These are phyloP conservation scores for Fusarium heterosporum DNA, from an alignment of 2,329 filamentous ascomycete genomes.

Conservation along the genomic window DNA sequence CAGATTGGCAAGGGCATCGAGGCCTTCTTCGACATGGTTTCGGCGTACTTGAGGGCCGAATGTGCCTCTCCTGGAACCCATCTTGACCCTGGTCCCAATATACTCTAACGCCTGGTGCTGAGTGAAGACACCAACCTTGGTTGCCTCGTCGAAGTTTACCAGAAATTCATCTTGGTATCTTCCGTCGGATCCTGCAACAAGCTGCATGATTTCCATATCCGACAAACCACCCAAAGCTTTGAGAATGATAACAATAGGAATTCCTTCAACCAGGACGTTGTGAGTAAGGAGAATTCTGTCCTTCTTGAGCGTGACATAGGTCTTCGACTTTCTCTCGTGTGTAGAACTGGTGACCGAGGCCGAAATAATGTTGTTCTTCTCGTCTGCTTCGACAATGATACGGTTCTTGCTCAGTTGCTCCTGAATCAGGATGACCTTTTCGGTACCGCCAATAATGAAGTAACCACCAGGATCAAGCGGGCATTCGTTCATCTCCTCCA, in stretches of 20 bases:
- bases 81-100: constrained; percentile 87
- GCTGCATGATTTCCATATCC: constrained; percentile 92
- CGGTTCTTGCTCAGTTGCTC: constrained; percentile 99
- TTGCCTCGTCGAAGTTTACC: constrained; percentile 93
- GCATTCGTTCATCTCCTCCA: constrained; percentile 95
- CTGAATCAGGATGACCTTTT: constrained; percentile 98
- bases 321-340: constrained; percentile 97
- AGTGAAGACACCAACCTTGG: constrained; percentile 85
- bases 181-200: constrained; percentile 88
- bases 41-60: constrained; percentile 70
- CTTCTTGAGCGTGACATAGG: constrained; percentile 94
- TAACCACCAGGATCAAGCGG: constrained; percentile 96
- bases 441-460: constrained; percentile 96
- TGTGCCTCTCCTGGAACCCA: constrained; percentile 75
- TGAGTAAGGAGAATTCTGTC: constrained; percentile 90
- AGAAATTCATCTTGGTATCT: constrained; percentile 95
- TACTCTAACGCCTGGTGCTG: constrained; percentile 97
- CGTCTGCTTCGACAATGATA: constrained; percentile 93
- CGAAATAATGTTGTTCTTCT: constrained; percentile 92
- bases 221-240: constrained; percentile 95
- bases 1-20: constrained; percentile 91
- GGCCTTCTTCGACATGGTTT: constrained; percentile 88
- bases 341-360: constrained; percentile 98
- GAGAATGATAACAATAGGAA: constrained; percentile 94
- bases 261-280: constrained; percentile 90